These are phyloP conservation scores for Aspergillus taichungensis DNA, from an alignment of 495 filamentous ascomycete genomes.

Conservation along the genomic window DNA sequence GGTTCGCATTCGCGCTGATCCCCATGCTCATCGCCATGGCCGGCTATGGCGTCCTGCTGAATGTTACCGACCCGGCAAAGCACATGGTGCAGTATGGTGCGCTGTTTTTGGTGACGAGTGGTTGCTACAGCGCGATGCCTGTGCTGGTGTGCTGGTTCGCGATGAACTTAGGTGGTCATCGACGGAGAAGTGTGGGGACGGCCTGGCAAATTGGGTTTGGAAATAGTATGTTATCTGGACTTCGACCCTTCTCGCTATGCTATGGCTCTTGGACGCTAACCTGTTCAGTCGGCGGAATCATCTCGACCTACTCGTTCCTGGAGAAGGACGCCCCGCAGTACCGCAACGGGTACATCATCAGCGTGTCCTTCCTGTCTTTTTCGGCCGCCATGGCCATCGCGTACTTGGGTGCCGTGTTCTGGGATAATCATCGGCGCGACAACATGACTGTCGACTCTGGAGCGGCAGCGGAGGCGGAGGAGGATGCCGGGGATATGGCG, in stretches of 20 bases:
- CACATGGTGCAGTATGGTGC: constrained; percentile 53
- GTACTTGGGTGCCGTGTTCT: constrained; percentile 48
- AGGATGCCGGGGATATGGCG: constrained; percentile 16
- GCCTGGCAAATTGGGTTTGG: constrained; percentile 81
- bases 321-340: constrained; percentile 58
- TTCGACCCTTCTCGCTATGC: not conserved
- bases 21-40: constrained; percentile 52
- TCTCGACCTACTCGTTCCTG: constrained; percentile 72
- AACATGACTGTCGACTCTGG: not conserved
- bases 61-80: constrained; percentile 44
- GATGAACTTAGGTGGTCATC: constrained; percentile 78
- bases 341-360: constrained; percentile 64
- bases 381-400: constrained; percentile 46
- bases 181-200: constrained; percentile 61
- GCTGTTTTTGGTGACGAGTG: constrained; percentile 54
- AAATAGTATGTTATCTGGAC: constrained; percentile 42
- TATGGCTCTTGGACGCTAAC: too few relatives aligned
- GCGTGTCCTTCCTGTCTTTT: constrained; percentile 58
- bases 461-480: constrained; percentile 9
- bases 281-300: constrained; percentile 56
- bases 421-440: constrained; percentile 50
- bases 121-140: constrained; percentile 55
- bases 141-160: constrained; percentile 79
- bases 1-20: constrained; percentile 66
- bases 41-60: constrained; percentile 60